These are phyloP conservation scores for Saccharomyces paradoxus DNA, from an alignment of 805 yeast species.

Conservation along the genomic window DNA sequence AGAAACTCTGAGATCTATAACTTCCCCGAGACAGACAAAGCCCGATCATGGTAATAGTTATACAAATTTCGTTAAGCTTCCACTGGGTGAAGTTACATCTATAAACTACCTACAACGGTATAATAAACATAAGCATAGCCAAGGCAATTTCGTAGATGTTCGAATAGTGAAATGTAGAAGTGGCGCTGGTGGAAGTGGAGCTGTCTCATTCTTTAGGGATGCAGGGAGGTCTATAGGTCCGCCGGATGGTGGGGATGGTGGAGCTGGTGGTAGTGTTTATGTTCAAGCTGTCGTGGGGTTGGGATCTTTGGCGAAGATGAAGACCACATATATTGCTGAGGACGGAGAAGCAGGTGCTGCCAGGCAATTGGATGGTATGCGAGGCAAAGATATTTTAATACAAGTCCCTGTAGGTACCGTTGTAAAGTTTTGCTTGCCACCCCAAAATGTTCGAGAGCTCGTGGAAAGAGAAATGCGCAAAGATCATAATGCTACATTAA, in stretches of 20 bases:
- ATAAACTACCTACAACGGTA: constrained; percentile 25
- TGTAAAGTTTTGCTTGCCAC: constrained; percentile 77
- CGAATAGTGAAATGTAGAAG: constrained; percentile 57
- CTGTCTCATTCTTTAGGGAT: constrained; percentile 77
- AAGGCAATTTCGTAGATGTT: constrained; percentile 47
- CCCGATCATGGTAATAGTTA: constrained; percentile 5
- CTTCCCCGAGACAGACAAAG: not conserved
- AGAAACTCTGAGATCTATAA: constrained; percentile 4
- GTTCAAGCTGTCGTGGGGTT: constrained; percentile 71
- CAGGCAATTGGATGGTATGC: constrained; percentile 77
- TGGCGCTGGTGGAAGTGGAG: constrained; percentile 87
- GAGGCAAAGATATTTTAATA: constrained; percentile 69
- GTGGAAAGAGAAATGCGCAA: constrained; percentile 14
- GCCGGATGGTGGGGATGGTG: constrained; percentile 99
- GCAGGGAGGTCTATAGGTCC: constrained; percentile 84
- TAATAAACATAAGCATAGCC: constrained; percentile 39
- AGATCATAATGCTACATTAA: constrained; percentile 15
- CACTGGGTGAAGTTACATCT: constrained; percentile 24
- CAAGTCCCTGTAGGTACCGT: constrained; percentile 91
- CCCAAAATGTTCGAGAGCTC: constrained; percentile 36
- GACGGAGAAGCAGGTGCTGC: constrained; percentile 66
- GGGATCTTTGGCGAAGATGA: constrained; percentile 61
- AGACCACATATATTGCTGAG: constrained; percentile 60
- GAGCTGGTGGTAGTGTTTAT: constrained; percentile 81
- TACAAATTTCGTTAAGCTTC: constrained; percentile 14